phyloP scores from a whole-genome alignment of 1,284 basidiomycete genomes.

The Melampsora abietis-canadensis region DNA sequence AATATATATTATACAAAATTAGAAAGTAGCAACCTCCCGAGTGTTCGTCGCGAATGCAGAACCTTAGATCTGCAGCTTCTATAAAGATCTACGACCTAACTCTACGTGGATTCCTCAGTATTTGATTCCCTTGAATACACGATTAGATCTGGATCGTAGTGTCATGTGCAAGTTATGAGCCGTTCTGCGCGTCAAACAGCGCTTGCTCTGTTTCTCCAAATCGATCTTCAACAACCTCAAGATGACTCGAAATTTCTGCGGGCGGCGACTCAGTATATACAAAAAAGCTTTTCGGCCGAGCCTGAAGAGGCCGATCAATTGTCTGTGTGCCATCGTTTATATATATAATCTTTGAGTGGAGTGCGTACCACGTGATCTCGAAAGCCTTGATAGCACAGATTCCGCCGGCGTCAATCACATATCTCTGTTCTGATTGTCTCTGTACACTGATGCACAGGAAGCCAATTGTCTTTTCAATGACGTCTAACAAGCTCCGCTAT shows the following conservation, averaged over 20 bases:
- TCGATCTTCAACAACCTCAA: conserved; percentile 15
- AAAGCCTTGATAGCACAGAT: conserved; percentile 13
- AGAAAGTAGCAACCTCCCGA: too few relatives aligned
- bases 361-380: conserved; percentile 15
- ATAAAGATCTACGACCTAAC: too few relatives aligned
- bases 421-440: conserved; percentile 17
- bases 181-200: neutral
- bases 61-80: too few relatives aligned
- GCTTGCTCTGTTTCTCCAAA: conserved; percentile 11
- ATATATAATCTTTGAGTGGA: neutral
- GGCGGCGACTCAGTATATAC: conserved; percentile 2
- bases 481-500: neutral
- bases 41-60: too few relatives aligned
- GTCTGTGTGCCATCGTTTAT: neutral
- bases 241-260: conserved; percentile 16
- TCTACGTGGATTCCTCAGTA: too few relatives aligned
- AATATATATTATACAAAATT: too few relatives aligned
- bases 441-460: conserved; percentile 12
- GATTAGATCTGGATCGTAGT: too few relatives aligned
- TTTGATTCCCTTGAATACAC: too few relatives aligned
- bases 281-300: conserved; percentile 29
- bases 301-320: neutral
- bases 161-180: too few relatives aligned
- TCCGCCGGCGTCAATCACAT: conserved; percentile 17
- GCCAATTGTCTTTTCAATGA: conserved; percentile 19